Base-by-base conservation (phyloP, 176 grass and related monocot genomes). In the Aegilops umbellulata region DNA sequence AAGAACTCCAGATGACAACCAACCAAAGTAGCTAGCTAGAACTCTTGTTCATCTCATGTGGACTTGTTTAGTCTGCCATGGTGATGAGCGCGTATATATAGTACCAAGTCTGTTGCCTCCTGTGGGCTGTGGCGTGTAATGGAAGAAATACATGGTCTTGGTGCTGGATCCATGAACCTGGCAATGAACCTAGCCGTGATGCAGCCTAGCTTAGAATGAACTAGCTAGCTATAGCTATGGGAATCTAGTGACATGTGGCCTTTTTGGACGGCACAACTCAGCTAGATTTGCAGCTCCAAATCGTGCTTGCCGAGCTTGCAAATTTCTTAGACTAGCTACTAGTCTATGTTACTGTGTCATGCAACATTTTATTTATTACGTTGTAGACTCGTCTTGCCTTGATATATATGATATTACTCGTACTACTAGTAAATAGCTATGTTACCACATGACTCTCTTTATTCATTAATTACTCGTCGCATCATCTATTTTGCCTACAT, bases 161-260 rank as follows among this genome's bases (percentile, higher is more conserved):
- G 69, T 6, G 38, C 20, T 6, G 12, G 12, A 72, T 39, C 0
- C 24, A 76, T 83, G 87, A 67, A 82, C 69, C 42, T 10, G 61
- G 65, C 60, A 76, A 77, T 92, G 88, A 69, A 93, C 79, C 86
- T 93, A 64, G 82, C 46, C 93, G 79, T 68, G 74, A 90, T 88
- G 58, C 74, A 81, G 88, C 41, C 90, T 77, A 92, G 81, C 79
- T 94, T 92, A 74, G 82, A 30, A 72, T 5, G 79, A 17, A 74
- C 70, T 71, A n/a, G 67, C 20, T 74, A 76, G 60, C n/a, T 22
- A 47, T 22, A 47, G 53, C 3, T 3, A 65, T 46, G 53, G 39
- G 89, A 87, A 87, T 90, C 89, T 42, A n/a, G 10, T 4, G 68
- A n/a, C n/a, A n/a, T 57, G 32, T 83, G 74, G 22, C 46, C 65